Evolutionary conservation across 257 asterid genomes (phyloP).

Genomic region (Nicotiana tomentosiformis): DNA sequence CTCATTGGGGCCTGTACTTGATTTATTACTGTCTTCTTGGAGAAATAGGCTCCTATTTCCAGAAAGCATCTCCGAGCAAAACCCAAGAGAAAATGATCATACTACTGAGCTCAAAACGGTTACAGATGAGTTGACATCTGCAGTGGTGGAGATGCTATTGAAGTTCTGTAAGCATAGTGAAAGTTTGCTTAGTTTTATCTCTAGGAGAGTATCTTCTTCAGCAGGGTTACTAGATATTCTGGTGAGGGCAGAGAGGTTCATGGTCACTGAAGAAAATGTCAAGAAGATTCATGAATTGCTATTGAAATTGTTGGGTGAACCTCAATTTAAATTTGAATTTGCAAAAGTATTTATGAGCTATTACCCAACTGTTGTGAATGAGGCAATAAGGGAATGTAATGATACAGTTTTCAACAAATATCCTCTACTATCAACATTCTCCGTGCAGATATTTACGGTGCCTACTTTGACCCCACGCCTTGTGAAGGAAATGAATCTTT

Average conservation of each 20-base stretch:
- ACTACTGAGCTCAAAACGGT: conserved; percentile 33
- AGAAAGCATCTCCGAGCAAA: conserved; percentile 29
- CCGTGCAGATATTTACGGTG: conserved; percentile 91
- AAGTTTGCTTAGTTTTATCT: conserved; percentile 87
- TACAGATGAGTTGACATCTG: conserved; percentile 62
- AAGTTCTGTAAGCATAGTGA: conserved; percentile 75
- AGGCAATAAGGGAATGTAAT: conserved; percentile 47
- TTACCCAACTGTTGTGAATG: conserved; percentile 62
- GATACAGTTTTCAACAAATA: conserved; percentile 50
- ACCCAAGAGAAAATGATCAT: conserved; percentile 29
- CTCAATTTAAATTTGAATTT: conserved; percentile 79
- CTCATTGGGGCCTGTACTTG: conserved; percentile 77
- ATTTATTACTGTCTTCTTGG: conserved; percentile 63
- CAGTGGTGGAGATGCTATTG: conserved; percentile 75
- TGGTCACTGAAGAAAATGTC: conserved; percentile 33
- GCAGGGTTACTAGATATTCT: conserved; percentile 69
- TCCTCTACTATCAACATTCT: conserved; percentile 69
- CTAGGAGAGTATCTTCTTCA: conserved; percentile 61
- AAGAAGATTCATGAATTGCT: conserved; percentile 81
- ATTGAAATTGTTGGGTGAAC: conserved; percentile 85
- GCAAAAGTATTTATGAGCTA: conserved; percentile 78
- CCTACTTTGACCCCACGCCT: conserved; percentile 90
- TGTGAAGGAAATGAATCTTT: conserved; percentile 84
- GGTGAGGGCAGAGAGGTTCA: conserved; percentile 70
- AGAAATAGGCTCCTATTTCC: conserved; percentile 42